Base-by-base conservation (phyloP, 164 flowering plant genomes). In the Akebia trifoliata region DNA sequence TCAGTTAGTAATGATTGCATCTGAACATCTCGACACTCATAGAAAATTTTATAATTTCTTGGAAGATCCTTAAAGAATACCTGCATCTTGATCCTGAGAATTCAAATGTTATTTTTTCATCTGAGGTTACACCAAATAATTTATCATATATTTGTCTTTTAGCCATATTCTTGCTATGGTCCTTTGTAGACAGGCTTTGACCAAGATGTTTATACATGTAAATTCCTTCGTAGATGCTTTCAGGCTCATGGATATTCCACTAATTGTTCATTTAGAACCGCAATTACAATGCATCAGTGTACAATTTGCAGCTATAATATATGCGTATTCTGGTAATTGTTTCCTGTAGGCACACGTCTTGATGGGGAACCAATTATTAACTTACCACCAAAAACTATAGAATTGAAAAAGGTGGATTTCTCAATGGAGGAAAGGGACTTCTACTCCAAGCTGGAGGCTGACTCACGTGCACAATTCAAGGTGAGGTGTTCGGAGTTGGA, bases 281-380 rank as follows among this genome's bases (percentile, higher is more conserved):
- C 36, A 30, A 40, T 22, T 61, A 28, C 40, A 35, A 32, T 32
- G 21, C 21, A 8, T 12, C 4, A 6, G 28, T 44, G 1, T 18
- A 30, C 26, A 44, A 18, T 34, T 51, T 48, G n/a, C 11, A n/a
- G n/a, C n/a, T n/a, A n/a, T n/a, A n/a, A 58, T 38, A 3, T 59
- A 31, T 44, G 47, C n/a, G 58, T 64, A 29, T 57, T 21, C 12
- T 57, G 55, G 30, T 66, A 28, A 38, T 50, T 70, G 6, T 72
- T 57, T 72, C 18, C 18, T 71, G 30, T 45, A 90, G 97, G 81
- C 32, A 81, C 93, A n/a, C 60, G 75, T 72, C 74, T 91, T 75
- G 97, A 91, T 67, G 97, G 97, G 48, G 70, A 91, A 65, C 97
- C 97, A 1, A 91, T 91, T 26, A 83, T 91, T 57, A 68, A 51